Evolutionary conservation across 441 rosid genomes (phyloP), one percentile per base, ranked within the genome.

Genomic region (Pelargonium cotyledonis): DNA sequence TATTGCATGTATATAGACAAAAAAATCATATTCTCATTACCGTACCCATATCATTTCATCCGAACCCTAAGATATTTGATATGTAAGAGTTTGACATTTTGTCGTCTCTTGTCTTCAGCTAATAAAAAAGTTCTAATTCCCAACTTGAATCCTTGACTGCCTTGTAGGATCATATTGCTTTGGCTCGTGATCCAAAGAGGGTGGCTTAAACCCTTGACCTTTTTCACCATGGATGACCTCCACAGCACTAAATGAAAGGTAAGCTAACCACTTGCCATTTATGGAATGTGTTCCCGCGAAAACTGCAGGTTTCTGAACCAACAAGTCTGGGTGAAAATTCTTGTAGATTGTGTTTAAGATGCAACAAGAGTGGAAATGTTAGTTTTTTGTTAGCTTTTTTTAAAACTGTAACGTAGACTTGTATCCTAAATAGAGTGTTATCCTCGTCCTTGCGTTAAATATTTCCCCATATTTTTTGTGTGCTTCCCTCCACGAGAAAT

Each of bases 81-180:
- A 40, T 40, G 6, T 40, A 7, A 40, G 43, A 40, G 43, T 7
- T 40, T 40, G 9, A 40, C 43, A 40, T 40, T 40, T 40, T 7
- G 43, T 40, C 7, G 43, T 40, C 43, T 6, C 43, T 6, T 4
- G 43, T 8, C 43, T 40, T 40, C 43, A 40, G 43, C 43, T 40
- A 40, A 1, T 40, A 7, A 40, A 40, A 40, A 6, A 8, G 1
- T 40, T 6, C 2, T 40, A 8, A 8, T 40, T 40, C 7, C 43
- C 43, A 40, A 40, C 43, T 40, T 40, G 43, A 40, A 18, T 55
- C 26, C 61, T 55, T 76, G 65, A 70, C 67, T 66, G 63, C 78
- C 53, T 63, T 85, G 82, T 67, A 94, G 99, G 99, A 94, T 71
- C 99, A 89, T 84, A 74, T 94, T 68, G 43, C 43, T 40, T 40